Evolutionary conservation across 1,284 basidiomycete species (phyloP), one percentile per base, ranked within the genome.

Genomic region (Earliella scabrosa): DNA sequence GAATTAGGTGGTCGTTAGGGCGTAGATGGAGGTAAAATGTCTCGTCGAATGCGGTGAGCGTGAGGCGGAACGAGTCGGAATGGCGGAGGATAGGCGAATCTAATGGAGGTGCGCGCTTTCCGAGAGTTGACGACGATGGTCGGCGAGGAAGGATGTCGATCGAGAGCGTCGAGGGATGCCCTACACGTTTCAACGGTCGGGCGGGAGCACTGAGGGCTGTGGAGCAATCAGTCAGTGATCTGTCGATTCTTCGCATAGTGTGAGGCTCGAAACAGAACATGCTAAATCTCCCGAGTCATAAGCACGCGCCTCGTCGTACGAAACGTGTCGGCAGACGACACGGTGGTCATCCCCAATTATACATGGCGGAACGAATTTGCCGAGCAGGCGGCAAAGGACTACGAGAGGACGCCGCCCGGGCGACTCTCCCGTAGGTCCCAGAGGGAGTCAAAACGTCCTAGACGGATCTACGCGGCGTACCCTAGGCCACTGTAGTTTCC

Each of bases 1-100:
- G 91, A 54, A 93, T 77, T 54, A 94, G 82, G 63, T 91, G 74
- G 61, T 88, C 81, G 66, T 90, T 92, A 7, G 91, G 90, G 23
- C 80, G 80, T 55, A 93, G 77, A 64, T 93, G 86, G 31, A 90
- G 77, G 66, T 86, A 75, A 67, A 83, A 87, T 18, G 76, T 81
- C 50, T 87, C 79, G 61, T 78, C 80, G 66, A 87, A 89, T 9
- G 85, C 86, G 50, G 81, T 79, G 51, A 90, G 71, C 29, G 79
- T 82, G 52, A 90, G 78, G 31, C 87, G 82, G 68, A 89, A 84
- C 29, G 82, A 82, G 69, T 90, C 87, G 56, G 82, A 77, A 68
- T 85, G 78, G 45, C 76, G 81, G 45, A 89, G 80, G 27, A 73
- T 72, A 31, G 76, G 71, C 4, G 75, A 74, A 51, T 71, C 73